phyloP scores from a whole-genome alignment of 495 filamentous ascomycete species.

The Amorphotheca resinae region DNA sequence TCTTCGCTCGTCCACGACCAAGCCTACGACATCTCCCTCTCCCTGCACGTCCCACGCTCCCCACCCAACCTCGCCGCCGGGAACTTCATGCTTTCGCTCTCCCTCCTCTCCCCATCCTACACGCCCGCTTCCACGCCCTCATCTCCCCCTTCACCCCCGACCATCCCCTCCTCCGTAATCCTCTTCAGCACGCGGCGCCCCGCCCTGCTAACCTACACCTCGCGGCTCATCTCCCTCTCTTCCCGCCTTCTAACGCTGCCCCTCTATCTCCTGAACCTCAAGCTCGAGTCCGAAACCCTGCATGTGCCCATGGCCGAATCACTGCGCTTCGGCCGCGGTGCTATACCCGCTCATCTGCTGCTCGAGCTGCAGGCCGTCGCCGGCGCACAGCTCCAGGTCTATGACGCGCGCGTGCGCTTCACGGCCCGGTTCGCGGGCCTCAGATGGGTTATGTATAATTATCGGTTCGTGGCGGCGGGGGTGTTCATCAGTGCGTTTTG shows the following conservation, averaged over 20 bases:
- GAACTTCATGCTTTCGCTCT: constrained; percentile 91
- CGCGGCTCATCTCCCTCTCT: constrained; percentile 35
- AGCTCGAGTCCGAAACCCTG: constrained; percentile 33
- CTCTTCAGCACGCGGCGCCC: constrained; percentile 42
- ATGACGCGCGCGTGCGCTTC: constrained; percentile 53
- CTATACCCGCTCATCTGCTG: constrained; percentile 43
- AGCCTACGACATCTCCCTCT: constrained; percentile 49
- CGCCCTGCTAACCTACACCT: constrained; percentile 54
- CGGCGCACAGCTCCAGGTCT: constrained; percentile 58
- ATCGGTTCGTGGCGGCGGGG: constrained; percentile 54
- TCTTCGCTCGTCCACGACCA: constrained; percentile 37
- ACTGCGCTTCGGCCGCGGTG: constrained; percentile 47
- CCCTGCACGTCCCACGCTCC: constrained; percentile 47
- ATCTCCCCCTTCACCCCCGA: constrained; percentile 11
- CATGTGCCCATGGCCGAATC: constrained; percentile 58
- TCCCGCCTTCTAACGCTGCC: constrained; percentile 36
- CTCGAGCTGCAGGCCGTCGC: constrained; percentile 57
- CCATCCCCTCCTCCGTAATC: constrained; percentile 9
- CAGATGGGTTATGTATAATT: constrained; percentile 76
- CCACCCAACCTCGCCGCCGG: constrained; percentile 48
- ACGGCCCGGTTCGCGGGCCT: constrained; percentile 62
- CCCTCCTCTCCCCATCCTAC: constrained; percentile 37
- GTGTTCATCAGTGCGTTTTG: constrained; percentile 62
- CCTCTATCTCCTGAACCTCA: constrained; percentile 46
- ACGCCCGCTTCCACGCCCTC: constrained; percentile 7